Evolutionary conservation across 345 rosid genomes (phyloP), one percentile per base, ranked within the genome.

Genomic region (Populus ilicifolia): DNA sequence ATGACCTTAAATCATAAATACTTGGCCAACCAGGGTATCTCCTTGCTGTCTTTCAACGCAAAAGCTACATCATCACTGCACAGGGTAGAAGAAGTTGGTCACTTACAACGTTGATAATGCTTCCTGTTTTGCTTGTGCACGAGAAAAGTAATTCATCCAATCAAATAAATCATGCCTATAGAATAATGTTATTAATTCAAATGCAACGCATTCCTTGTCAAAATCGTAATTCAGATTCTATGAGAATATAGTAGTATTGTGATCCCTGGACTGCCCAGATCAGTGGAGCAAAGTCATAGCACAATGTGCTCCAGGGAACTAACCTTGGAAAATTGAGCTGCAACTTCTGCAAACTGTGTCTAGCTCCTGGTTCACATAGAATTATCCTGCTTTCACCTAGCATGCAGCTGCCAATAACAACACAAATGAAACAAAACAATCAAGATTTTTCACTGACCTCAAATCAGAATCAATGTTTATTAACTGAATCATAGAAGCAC

Each of bases 301-400:
- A 39, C 12, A 41, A 41, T 21, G 56, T 5, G 56, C 23, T 23
- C 14, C n/a, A 43, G 36, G 69, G 39, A 68, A 80, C 86, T 79
- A 74, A 92, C 97, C 92, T 93, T 70, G 99, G 94, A 83, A 90
- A 95, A 80, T 95, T 95, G 70, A 95, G 94, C 91, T 90, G 98
- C 89, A 95, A 82, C 80, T 95, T 95, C 83, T 95, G 99, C 86
- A 89, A 69, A 77, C 90, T 89, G 74, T 95, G 98, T 77, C 83
- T 90, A 70, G 90, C 84, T 68, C 97, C 98, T 17, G 98, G 79
- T 81, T 95, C 98, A 80, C 99, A 90, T 18, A 90, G 63, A 82
- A 95, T 85, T 80, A 95, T 89, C 74, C 96, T 87, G 86, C 96
- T 90, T 84, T 93, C 99, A 73, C 99, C 99, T 23, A 95, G 91